phyloP scores from a whole-genome alignment of 2,329 filamentous ascomycete genomes.

The Colletotrichum eremochloae region DNA sequence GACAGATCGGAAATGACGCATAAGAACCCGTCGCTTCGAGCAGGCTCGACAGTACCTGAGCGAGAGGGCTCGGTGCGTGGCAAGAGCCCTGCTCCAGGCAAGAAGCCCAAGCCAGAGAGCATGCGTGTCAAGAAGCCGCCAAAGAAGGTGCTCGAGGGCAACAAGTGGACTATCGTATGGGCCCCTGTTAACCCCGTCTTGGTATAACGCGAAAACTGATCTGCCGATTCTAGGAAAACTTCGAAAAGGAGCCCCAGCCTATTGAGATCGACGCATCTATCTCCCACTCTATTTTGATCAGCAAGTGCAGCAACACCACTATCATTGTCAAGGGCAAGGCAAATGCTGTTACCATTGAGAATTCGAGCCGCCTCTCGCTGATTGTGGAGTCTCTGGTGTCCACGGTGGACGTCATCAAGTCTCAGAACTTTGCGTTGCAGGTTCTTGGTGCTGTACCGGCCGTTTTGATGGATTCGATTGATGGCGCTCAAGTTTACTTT shows the following conservation, averaged over 20 bases:
- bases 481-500: constrained; percentile 89
- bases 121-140: constrained; percentile 87
- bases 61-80: constrained; percentile 69
- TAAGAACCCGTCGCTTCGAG: constrained; percentile 91
- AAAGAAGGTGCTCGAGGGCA: constrained; percentile 84
- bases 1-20: constrained; percentile 98
- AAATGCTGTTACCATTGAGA: constrained; percentile 97
- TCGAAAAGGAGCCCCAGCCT: constrained; percentile 78
- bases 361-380: constrained; percentile 85
- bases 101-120: constrained; percentile 87
- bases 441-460: constrained; percentile 89
- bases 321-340: constrained; percentile 93
- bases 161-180: constrained; percentile 91
- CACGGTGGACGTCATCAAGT: constrained; percentile 95
- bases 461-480: constrained; percentile 91
- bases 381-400: constrained; percentile 92
- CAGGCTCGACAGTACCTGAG: constrained; percentile 77
- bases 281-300: constrained; percentile 91
- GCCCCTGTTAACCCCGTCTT: constrained; percentile 29
- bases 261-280: constrained; percentile 86
- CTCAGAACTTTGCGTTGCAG: constrained; percentile 93
- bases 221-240: constrained; percentile 78
- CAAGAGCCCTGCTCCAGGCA: constrained; percentile 90
- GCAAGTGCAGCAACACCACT: constrained; percentile 90
- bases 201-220: background rate